These are phyloP conservation scores for Lasiosphaeria ovina DNA, from an alignment of 495 filamentous ascomycete genomes.

Conservation along the genomic window DNA sequence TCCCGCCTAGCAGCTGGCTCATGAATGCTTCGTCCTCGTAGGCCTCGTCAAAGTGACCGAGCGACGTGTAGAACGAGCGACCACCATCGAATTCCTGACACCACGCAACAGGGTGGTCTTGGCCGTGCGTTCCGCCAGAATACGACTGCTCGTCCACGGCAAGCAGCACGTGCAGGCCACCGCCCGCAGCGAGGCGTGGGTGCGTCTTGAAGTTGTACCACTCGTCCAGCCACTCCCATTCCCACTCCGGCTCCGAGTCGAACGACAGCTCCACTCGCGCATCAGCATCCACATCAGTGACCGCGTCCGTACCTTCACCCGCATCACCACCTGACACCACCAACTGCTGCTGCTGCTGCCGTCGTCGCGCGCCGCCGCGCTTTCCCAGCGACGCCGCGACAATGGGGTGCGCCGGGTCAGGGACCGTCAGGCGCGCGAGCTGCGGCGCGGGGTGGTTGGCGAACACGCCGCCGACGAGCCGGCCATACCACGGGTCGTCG, in stretches of 20 bases:
- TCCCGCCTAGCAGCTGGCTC: constrained; percentile 29
- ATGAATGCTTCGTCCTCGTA: constrained; percentile 36
- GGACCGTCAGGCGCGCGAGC: constrained; percentile 21
- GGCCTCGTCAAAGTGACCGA: constrained; percentile 42
- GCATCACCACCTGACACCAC: too few species aligned
- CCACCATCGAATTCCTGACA: constrained; percentile 37
- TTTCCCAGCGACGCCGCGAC: constrained; percentile 19
- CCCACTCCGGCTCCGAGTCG: constrained; percentile 2
- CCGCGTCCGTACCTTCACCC: not conserved
- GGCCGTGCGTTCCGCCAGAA: constrained; percentile 30
- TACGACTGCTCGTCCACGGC: constrained; percentile 32
- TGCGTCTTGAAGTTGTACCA: constrained; percentile 42
- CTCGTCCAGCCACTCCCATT: constrained; percentile 38
- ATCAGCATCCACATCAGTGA: not conserved
- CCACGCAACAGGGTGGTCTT: constrained; percentile 37
- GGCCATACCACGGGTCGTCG: constrained; percentile 28
- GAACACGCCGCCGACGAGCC: constrained; percentile 37
- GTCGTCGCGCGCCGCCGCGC: constrained; percentile 3
- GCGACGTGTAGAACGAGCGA: constrained; percentile 37
- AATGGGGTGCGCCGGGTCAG: constrained; percentile 27
- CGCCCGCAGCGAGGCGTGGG: constrained; percentile 12
- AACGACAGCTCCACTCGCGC: too few species aligned
- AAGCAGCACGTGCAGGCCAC: constrained; percentile 29
- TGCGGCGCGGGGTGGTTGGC: constrained; percentile 36
- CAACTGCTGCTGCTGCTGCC: not conserved